Conservation (phyloP, 495 filamentous ascomycete species). For the Terfezia claveryi region DNA sequence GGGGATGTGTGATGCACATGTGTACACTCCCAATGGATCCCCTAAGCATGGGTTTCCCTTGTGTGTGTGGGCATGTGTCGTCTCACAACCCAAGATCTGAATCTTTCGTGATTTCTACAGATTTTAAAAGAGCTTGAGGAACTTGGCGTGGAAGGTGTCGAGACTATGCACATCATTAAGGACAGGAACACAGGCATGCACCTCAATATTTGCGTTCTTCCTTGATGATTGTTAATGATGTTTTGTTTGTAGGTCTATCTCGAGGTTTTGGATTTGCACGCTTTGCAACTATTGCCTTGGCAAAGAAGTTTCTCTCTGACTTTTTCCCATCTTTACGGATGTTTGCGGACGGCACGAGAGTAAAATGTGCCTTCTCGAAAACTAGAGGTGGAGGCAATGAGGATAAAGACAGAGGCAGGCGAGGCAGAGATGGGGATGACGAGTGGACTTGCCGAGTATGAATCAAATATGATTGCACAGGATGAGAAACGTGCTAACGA, state of each 20-base stretch:
- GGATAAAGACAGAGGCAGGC: conserved; percentile 33
- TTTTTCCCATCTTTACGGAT: conserved; percentile 43
- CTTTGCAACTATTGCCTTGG: conserved; percentile 36
- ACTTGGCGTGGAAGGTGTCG: conserved; percentile 35
- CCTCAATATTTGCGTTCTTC: background rate
- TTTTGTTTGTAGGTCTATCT: conserved; percentile 28
- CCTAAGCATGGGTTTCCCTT: too few species aligned
- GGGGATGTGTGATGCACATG: background rate
- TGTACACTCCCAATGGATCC: too few species aligned
- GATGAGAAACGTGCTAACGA: conserved; percentile 2
- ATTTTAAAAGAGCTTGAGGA: conserved; percentile 39
- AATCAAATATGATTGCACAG: conserved; percentile 8
- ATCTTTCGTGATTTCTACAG: conserved; percentile 25
- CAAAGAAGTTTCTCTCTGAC: conserved; percentile 41
- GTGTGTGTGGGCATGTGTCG: background rate
- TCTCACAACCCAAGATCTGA: conserved; percentile 2
- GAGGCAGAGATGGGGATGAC: conserved; percentile 31
- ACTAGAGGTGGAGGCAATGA: conserved; percentile 24
- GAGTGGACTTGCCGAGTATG: conserved; percentile 64
- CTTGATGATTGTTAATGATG: background rate
- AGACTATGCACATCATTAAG: conserved; percentile 43
- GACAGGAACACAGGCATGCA: conserved; percentile 41
- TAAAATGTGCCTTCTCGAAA: conserved; percentile 18
- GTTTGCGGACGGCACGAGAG: conserved; percentile 23
- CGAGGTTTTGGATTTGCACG: conserved; percentile 46